Percentiles rank a stretch among this genome's conserved stretches.
phyloP scores from a whole-genome alignment of 2,329 filamentous ascomycete genomes.

The Lecanoromycetidae sp. region DNA sequence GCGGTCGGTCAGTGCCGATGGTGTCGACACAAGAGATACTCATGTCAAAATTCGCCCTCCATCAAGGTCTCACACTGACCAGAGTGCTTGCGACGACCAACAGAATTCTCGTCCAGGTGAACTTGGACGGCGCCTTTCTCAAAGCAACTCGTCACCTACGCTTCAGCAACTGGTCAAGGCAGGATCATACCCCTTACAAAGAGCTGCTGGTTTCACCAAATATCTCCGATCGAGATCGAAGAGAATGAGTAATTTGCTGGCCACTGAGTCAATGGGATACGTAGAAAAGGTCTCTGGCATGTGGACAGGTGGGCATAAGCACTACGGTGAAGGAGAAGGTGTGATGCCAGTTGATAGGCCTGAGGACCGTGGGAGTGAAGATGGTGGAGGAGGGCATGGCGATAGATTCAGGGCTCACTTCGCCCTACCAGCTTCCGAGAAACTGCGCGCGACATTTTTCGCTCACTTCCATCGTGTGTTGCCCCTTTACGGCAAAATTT shows the following conservation, averaged over 20 bases:
- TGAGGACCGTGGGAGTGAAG: conserved; percentile 44
- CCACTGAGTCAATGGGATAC: conserved; percentile 89
- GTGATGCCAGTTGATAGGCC: conserved; percentile 54
- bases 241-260: conserved; percentile 68
- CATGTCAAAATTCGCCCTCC: conserved; percentile 23
- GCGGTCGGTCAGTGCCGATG: conserved; percentile 20
- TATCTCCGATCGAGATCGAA: conserved; percentile 70
- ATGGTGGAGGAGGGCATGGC: conserved; percentile 40
- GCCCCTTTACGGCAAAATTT: conserved; percentile 91
- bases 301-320: conserved; percentile 82
- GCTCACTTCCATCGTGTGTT: conserved; percentile 82
- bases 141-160: conserved; percentile 33
- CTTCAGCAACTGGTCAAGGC: conserved; percentile 48
- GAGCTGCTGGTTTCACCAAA: conserved; percentile 69
- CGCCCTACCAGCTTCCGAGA: conserved; percentile 71
- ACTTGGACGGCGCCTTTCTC: conserved; percentile 8
- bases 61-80: conserved; percentile 21
- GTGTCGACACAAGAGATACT: conserved; percentile 5
- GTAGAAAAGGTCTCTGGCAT: conserved; percentile 94
- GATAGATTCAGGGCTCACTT: conserved; percentile 79
- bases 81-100: not conserved
- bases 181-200: conserved; percentile 67
- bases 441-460: conserved; percentile 78
- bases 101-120: not conserved
- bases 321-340: conserved; percentile 66